Base-by-base conservation (phyloP, 2,329 filamentous ascomycete genomes). In the Balansia obtecta region DNA sequence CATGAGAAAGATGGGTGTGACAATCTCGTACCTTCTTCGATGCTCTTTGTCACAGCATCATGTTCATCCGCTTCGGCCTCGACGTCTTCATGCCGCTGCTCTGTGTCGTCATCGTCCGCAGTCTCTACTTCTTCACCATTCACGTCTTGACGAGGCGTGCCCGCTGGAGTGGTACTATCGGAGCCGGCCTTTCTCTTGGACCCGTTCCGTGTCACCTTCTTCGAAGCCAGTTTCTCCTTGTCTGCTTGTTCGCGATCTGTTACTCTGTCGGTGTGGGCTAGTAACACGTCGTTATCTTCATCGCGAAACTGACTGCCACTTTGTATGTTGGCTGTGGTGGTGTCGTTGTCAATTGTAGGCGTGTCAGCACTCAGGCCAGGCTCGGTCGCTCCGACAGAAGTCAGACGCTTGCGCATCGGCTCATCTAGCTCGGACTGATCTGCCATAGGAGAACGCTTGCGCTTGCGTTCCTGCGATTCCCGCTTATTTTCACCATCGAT, bases 1-100 rank as follows among this genome's bases (percentile, higher is more conserved):
- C 16, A 42, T 38, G 32, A 30, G 45, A 39, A 16, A 11, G 43
- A 27, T 39, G 18, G 20, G n/a, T 27, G 13, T 15, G 11, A 12
- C 18, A 43, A 50, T 48, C 54, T 60, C 76, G 65, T 76, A 79
- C 81, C 63, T 61, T 83, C 80, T 77, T 86, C 83, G 52, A 81
- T 77, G 53, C 82, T 82, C 49, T 67, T 80, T 47, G 76, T 72
- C 18, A 71, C 74, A 45, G 70, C 73, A 55, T 83, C 80, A 2
- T 72, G 70, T 55, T 83, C 80, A 53, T 80, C 50, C 18, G 44
- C 50, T 7, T 48, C 48, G 15, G 12, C 79, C 54, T 80, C 76
- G 50, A 72, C 69, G 57, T 82, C 79, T 56, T 70, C 69, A 50
- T 81, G 76, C 45, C 63, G 69, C 38, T 65, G 64, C 18, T 74